Conservation (phyloP, 192 early-diverging fungal species). For the Podila minutissima region DNA sequence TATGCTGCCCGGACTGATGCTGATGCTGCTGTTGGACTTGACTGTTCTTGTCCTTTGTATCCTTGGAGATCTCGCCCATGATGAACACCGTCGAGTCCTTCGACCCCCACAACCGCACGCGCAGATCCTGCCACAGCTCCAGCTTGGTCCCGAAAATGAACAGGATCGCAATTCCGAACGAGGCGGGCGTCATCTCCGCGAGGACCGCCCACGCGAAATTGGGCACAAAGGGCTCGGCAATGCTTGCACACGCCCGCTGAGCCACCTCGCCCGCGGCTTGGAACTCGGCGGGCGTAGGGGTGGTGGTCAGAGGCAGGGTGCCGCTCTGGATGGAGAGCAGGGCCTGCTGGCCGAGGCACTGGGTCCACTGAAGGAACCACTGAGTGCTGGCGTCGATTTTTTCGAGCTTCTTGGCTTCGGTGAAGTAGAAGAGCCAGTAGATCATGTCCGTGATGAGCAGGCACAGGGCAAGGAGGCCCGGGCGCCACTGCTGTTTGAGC, state of each 20-base stretch:
- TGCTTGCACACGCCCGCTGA: constrained; percentile 12
- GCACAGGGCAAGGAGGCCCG: constrained; percentile 26
- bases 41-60: neutral
- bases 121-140: constrained; percentile 40
- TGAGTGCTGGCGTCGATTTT: neutral
- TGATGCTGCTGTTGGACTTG: neutral
- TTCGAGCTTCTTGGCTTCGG: constrained; percentile 25
- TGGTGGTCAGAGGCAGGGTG: neutral
- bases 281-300: constrained; percentile 1
- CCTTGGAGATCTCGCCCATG: constrained; percentile 25
- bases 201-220: constrained; percentile 29
- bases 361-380: constrained; percentile 14
- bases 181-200: constrained; percentile 13
- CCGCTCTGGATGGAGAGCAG: neutral
- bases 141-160: constrained; percentile 37
- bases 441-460: constrained; percentile 26
- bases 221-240: constrained; percentile 19
- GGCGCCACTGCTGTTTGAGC: constrained; percentile 42
- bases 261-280: constrained; percentile 18
- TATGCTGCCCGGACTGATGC: neutral
- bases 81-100: constrained; percentile 11
- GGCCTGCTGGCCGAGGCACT: constrained; percentile 6
- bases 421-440: constrained; percentile 44
- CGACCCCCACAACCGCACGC: constrained; percentile 1
- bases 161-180: constrained; percentile 12